Percentiles rank a stretch among this genome's conserved stretches.
These are phyloP conservation scores for Solanum chmielewskii DNA, from an alignment of 257 asterid species.

Conservation along the genomic window DNA sequence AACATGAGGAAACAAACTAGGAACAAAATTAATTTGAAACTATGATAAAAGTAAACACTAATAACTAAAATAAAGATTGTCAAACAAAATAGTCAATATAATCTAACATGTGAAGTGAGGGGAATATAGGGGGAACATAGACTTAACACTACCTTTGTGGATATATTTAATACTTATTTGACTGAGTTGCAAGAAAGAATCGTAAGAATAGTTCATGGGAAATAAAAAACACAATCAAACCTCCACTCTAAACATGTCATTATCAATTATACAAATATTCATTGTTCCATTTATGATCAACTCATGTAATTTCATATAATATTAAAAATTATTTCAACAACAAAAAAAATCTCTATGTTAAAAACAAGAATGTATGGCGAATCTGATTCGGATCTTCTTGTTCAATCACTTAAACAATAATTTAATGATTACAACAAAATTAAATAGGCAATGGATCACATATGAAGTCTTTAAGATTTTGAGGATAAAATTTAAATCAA, in stretches of 20 bases:
- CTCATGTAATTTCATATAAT: not conserved
- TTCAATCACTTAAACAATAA: not conserved
- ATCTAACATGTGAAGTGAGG: not conserved
- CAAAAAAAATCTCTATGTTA: not conserved
- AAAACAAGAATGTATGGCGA: no score
- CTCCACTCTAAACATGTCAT: not conserved
- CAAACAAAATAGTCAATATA: no score
- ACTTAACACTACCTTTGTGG: not conserved
- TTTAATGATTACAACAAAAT: no score
- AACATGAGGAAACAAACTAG: not conserved
- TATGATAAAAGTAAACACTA: not conserved
- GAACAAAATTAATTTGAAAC: not conserved
- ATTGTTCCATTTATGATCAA: not conserved
- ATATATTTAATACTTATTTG: no score
- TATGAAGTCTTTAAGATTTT: not conserved
- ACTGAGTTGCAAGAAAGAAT: not conserved
- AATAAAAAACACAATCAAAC: not conserved
- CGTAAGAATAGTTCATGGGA: not conserved
- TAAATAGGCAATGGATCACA: not conserved
- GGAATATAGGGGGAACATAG: not conserved
- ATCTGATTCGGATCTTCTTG: not conserved
- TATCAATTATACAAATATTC: not conserved
- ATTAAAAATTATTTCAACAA: not conserved
- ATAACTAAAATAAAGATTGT: not conserved
- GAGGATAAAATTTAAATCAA: not conserved